Percentiles rank a stretch among this genome's conserved stretches.
These are phyloP conservation scores for Trametes elegans DNA, from an alignment of 768 basidiomycete species.

Conservation along the genomic window DNA sequence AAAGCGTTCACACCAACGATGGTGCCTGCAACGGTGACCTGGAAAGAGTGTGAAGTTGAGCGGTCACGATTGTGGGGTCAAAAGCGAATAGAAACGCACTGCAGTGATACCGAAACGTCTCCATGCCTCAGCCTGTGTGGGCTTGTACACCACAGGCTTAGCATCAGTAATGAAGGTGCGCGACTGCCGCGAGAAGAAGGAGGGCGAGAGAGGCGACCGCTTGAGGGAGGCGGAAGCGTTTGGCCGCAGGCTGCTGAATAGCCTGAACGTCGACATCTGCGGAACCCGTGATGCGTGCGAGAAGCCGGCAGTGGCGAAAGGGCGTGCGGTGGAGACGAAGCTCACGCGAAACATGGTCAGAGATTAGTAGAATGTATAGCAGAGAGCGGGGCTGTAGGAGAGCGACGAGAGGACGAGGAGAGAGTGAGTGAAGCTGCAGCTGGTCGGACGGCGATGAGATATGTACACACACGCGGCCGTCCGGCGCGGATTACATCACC, in stretches of 20 bases:
- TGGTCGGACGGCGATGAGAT: slow-evolving; percentile 7
- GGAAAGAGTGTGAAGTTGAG: neutral
- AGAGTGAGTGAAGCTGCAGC: neutral
- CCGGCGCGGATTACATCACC: slow-evolving; percentile 14
- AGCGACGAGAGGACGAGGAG: neutral
- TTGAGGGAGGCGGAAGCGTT: slow-evolving; percentile 33
- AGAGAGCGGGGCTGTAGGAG: neutral
- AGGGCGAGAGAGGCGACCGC: slow-evolving; percentile 21
- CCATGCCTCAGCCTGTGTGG: slow-evolving; percentile 43
- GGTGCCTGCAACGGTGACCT: slow-evolving; percentile 74
- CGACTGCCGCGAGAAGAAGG: slow-evolving; percentile 31
- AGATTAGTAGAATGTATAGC: neutral
- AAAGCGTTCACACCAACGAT: slow-evolving; percentile 60
- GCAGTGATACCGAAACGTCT: slow-evolving; percentile 51
- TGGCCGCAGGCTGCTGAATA: slow-evolving; percentile 33
- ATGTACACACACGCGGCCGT: slow-evolving; percentile 1
- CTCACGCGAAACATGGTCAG: slow-evolving; percentile 28
- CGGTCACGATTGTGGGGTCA: neutral
- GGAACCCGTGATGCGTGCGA: slow-evolving; percentile 22
- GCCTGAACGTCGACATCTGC: slow-evolving; percentile 23
- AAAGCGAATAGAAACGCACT: slow-evolving; percentile 34
- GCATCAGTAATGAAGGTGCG: slow-evolving; percentile 53
- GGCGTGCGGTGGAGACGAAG: slow-evolving; percentile 23
- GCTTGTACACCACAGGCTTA: slow-evolving; percentile 34
- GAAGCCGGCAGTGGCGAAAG: slow-evolving; percentile 22